Evolutionary conservation across 805 yeast genomes (phyloP).

Genomic region (Kazachstania africana): DNA sequence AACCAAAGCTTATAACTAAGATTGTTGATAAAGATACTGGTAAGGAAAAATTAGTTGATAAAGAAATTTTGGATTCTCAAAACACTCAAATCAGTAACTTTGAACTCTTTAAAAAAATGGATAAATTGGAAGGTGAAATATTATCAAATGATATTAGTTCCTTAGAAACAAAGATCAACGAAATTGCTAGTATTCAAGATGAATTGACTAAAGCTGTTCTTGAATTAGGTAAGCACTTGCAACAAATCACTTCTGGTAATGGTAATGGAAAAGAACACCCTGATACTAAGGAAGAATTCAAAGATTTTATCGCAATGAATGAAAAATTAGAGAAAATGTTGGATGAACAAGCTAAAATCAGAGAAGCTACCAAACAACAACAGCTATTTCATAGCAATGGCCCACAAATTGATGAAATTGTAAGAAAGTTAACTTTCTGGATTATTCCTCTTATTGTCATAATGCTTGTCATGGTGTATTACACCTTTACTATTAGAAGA

Average conservation of each 20-base stretch:
- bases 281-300: conserved; percentile 9
- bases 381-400: conserved; percentile 5
- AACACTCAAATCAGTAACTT: conserved; percentile 15
- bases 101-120: conserved; percentile 21
- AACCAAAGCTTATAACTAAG: conserved; percentile 36
- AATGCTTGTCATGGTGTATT: conserved; percentile 27
- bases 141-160: conserved; percentile 25
- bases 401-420: conserved; percentile 25
- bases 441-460: conserved; percentile 22
- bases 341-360: conserved; percentile 19
- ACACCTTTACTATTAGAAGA: conserved; percentile 27
- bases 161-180: conserved; percentile 17
- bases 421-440: conserved; percentile 24
- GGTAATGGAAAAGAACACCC: neutral
- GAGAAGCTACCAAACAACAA: conserved; percentile 11
- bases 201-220: conserved; percentile 14
- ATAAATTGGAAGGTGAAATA: conserved; percentile 26
- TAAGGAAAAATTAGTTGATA: conserved; percentile 22
- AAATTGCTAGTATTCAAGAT: conserved; percentile 14
- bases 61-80: conserved; percentile 16
- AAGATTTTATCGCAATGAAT: conserved; percentile 22
- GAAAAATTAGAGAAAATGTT: conserved; percentile 23
- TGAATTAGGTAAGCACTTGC: conserved; percentile 8
- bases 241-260: conserved; percentile 1
- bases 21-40: conserved; percentile 29